These are phyloP conservation scores for Talaromyces islandicus DNA, from an alignment of 2,329 filamentous ascomycete species.

Conservation along the genomic window DNA sequence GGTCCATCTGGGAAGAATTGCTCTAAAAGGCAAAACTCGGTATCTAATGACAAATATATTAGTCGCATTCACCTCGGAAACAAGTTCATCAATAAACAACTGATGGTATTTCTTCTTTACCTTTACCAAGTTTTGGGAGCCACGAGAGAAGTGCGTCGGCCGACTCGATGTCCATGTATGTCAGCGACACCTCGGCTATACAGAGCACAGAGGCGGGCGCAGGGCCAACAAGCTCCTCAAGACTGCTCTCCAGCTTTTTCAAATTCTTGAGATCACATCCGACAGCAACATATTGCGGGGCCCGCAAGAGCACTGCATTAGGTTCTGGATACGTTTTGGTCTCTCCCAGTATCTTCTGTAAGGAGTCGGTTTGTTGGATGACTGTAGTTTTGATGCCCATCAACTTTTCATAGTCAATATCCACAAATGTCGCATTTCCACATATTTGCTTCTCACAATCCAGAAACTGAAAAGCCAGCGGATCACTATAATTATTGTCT, in stretches of 20 bases:
- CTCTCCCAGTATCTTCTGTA: conserved; percentile 49
- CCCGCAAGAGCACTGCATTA: conserved; percentile 51
- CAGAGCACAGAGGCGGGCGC: conserved; percentile 64
- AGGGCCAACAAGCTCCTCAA: conserved; percentile 56
- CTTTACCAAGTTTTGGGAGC: conserved; percentile 64
- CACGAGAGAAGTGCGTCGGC: conserved; percentile 72
- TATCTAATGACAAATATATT: conserved; percentile 34
- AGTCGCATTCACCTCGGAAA: not conserved
- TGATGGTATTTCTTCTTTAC: conserved; percentile 36
- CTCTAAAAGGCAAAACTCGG: conserved; percentile 79
- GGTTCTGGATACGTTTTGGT: conserved; percentile 30
- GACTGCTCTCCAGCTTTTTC: conserved; percentile 50
- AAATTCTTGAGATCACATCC: conserved; percentile 75
- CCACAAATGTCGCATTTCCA: conserved; percentile 62
- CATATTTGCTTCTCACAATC: conserved; percentile 58
- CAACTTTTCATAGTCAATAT: conserved; percentile 78
- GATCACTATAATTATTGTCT: conserved; percentile 56
- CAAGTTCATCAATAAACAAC: no score
- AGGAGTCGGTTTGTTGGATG: conserved; percentile 57
- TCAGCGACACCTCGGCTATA: conserved; percentile 83
- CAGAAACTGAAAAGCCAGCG: conserved; percentile 78
- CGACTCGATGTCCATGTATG: conserved; percentile 73
- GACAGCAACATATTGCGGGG: conserved; percentile 68
- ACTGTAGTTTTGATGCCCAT: conserved; percentile 67
- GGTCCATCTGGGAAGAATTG: conserved; percentile 75